Conservation (phyloP, 2,329 filamentous ascomycete species). For the Aspergillus ustus region DNA sequence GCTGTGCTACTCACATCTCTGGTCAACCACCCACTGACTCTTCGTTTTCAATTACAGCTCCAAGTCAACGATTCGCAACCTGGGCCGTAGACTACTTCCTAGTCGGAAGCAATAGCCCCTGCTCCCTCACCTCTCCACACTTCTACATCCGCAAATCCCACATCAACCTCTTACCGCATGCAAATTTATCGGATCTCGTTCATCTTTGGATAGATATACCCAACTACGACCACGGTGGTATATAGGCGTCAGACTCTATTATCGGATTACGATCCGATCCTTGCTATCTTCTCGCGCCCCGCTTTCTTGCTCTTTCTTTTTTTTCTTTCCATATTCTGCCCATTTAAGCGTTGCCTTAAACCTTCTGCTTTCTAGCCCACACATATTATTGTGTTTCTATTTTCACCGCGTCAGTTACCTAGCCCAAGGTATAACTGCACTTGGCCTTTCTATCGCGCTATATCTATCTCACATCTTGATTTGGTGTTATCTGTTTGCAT, state of each 20-base stretch:
- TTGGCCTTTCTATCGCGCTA: not conserved
- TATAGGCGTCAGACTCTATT: conserved; percentile 29
- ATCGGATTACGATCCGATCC: conserved; percentile 14
- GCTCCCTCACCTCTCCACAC: not conserved
- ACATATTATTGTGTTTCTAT: no score
- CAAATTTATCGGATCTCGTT: conserved; percentile 12
- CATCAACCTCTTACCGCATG: conserved; percentile 10
- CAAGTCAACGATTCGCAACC: conserved; percentile 40
- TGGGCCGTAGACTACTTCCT: conserved; percentile 44
- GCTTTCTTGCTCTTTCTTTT: not conserved
- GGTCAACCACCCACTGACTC: conserved; percentile 12
- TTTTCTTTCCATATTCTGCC: not conserved
- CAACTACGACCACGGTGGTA: conserved; percentile 28
- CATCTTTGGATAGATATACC: conserved; percentile 30
- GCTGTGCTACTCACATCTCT: no score
- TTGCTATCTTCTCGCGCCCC: not conserved
- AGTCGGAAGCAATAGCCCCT: conserved; percentile 24
- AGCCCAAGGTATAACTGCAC: no score
- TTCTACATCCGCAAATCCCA: not conserved
- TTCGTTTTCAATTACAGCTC: conserved; percentile 22
- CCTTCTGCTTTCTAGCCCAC: not conserved
- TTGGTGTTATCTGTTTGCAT: not conserved
- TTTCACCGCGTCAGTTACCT: no score
- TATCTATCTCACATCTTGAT: not conserved
- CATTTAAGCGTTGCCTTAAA: not conserved